phyloP scores from a whole-genome alignment of 2,329 filamentous ascomycete genomes.

The Penicillium sp. region DNA sequence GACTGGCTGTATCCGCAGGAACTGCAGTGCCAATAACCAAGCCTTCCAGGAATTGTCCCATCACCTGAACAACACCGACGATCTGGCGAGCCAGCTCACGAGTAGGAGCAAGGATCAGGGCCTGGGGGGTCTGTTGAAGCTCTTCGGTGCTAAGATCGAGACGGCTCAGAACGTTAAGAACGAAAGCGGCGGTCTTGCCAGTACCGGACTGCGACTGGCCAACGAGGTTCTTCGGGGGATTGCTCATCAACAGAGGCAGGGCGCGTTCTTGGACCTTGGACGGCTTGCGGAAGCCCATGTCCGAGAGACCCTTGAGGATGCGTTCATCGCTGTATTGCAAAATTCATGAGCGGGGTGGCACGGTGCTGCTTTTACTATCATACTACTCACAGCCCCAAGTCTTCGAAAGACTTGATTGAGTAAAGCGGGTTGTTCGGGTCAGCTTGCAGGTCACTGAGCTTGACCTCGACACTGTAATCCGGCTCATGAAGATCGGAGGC shows the following conservation, averaged over 20 bases:
- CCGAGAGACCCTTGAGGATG: slow-evolving; percentile 73
- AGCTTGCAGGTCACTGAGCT: slow-evolving; percentile 82
- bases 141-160: slow-evolving; percentile 69
- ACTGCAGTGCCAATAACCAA: slow-evolving; percentile 79
- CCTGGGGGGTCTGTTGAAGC: slow-evolving; percentile 64
- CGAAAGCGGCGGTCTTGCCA: slow-evolving; percentile 95
- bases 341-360: slow-evolving; percentile 4
- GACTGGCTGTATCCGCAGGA: slow-evolving; percentile 67
- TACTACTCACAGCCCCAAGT: slow-evolving; percentile 74
- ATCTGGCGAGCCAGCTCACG: slow-evolving; percentile 95
- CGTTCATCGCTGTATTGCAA: slow-evolving; percentile 50
- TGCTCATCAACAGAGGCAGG: slow-evolving; percentile 77
- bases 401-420: slow-evolving; percentile 78
- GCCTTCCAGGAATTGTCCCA: slow-evolving; percentile 78
- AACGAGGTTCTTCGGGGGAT: slow-evolving; percentile 92
- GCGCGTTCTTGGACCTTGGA: slow-evolving; percentile 98
- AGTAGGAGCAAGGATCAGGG: slow-evolving; percentile 79
- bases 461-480: slow-evolving; percentile 86
- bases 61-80: slow-evolving; percentile 74
- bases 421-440: slow-evolving; percentile 84
- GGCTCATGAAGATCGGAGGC: slow-evolving; percentile 62
- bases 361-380: neutral
- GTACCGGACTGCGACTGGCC: slow-evolving; percentile 99
- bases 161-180: slow-evolving; percentile 84
- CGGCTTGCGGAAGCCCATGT: slow-evolving; percentile 87